Evolutionary conservation across 2,329 filamentous ascomycete species (phyloP).

Genomic region (Gaeumannomyces sp.): DNA sequence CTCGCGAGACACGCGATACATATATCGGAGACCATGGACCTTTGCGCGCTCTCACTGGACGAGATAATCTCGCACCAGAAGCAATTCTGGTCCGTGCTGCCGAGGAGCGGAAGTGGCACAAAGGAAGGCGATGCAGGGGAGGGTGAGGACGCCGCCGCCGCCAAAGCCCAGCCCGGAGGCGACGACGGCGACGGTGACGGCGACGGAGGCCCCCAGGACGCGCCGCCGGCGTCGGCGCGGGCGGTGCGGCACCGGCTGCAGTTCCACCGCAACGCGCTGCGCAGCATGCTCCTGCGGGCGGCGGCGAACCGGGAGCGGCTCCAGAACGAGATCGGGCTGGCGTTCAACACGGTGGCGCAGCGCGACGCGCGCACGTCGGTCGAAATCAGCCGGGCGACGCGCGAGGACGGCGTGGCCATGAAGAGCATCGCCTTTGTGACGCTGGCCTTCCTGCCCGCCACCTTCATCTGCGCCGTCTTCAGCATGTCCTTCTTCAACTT

Average conservation of each 20-base stretch:
- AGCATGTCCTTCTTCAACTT: slow-evolving; percentile 38
- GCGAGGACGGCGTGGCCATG: slow-evolving; percentile 44
- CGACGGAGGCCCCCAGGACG: no score
- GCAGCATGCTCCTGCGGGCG: slow-evolving; percentile 29
- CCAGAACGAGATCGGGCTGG: slow-evolving; percentile 49
- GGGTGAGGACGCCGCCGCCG: no score
- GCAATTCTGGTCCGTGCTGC: neutral
- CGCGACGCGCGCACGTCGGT: slow-evolving; percentile 32
- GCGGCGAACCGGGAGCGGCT: slow-evolving; percentile 38
- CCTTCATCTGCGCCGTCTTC: slow-evolving; percentile 43
- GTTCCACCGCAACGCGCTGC: slow-evolving; percentile 27
- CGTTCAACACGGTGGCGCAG: slow-evolving; percentile 38
- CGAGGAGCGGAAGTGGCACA: no score
- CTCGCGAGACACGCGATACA: slow-evolving; percentile 37
- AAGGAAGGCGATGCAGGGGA: neutral
- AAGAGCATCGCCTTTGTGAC: slow-evolving; percentile 44
- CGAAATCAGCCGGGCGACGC: slow-evolving; percentile 31
- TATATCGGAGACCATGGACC: slow-evolving; percentile 34
- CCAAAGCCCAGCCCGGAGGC: neutral
- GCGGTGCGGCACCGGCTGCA: slow-evolving; percentile 20
- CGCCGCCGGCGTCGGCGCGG: no score
- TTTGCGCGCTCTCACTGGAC: slow-evolving; percentile 18
- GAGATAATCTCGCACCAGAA: slow-evolving; percentile 15
- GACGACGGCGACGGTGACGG: no score
- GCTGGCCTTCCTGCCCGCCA: slow-evolving; percentile 42